Base-by-base conservation (phyloP, 148 eudicot species). In the Simmondsia chinensis region DNA sequence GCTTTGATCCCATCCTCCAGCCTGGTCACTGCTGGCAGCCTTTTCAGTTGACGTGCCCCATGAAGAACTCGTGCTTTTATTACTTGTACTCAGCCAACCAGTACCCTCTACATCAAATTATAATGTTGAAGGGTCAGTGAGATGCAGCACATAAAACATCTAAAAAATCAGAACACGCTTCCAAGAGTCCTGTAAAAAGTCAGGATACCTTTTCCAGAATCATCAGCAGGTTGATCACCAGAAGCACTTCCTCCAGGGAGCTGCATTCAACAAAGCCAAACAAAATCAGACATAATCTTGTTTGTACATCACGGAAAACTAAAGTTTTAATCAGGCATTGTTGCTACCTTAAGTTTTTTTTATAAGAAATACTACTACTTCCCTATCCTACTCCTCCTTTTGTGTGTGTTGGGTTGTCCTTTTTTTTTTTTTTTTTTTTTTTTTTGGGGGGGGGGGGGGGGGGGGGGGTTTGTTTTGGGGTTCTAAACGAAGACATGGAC, bases 61-160 rank as follows among this genome's bases (percentile, higher is more conserved):
- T 19, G 72, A 46, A 9, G 73, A 59, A 46, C 10, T 62, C 30
- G 48, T 48, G 13, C 46, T 57, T 22, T 59, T 17, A 39, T 63
- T 51, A 11, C 33, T 66, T 82, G 78, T 75, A 38, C 56, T 66
- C 24, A 64, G 70, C 89, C 89, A 77, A 48, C 57, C 48, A 61
- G 50, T 43, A 21, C 54, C 75, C 33, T 46, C 82, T 47, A 44
- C 70, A 61, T 50, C 66, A 55, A 27, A 13, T 39, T 20, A 10
- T 29, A n/a, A n/a, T n/a, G n/a, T n/a, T n/a, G n/a, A n/a, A n/a
- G n/a, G n/a, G n/a, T n/a, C n/a, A n/a, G n/a, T n/a, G n/a, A n/a
- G n/a, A n/a, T n/a, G 6, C 5, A 9, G 31, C 31, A 28, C 9
- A 28, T 15, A 14, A 55, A 40, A 12, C 20, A 39, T 13, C 20